Conservation (phyloP, 441 rosid genomes). For the Syzygium malaccense region DNA sequence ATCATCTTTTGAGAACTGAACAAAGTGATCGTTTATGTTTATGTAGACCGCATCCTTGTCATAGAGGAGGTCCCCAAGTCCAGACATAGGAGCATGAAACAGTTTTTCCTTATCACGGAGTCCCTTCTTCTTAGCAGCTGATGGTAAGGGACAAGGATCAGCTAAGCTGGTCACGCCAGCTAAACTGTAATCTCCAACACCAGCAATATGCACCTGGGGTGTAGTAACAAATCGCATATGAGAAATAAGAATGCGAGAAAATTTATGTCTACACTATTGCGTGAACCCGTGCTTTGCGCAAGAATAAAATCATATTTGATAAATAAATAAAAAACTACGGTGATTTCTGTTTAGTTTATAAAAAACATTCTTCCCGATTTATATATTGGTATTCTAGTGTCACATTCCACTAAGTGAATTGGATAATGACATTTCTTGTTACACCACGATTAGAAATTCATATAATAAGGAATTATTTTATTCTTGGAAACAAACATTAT, state of each 20-base stretch:
- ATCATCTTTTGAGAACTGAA: conserved; percentile 74
- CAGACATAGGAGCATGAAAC: conserved; percentile 97
- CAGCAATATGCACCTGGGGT: conserved; percentile 89
- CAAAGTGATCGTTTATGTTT: conserved; percentile 81
- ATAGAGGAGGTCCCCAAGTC: conserved; percentile 86
- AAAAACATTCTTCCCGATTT: neutral
- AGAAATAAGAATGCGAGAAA: neutral
- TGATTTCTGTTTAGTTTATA: neutral
- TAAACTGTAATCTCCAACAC: conserved; percentile 84
- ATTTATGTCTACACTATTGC: neutral
- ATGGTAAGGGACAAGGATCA: conserved; percentile 96
- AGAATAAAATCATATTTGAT: neutral
- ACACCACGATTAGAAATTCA: neutral
- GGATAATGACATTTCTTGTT: neutral
- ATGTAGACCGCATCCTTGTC: conserved; percentile 97
- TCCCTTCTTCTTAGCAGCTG: conserved; percentile 82
- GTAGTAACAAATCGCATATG: neutral
- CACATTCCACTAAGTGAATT: neutral
- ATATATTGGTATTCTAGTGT: neutral
- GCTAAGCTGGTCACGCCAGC: conserved; percentile 66
- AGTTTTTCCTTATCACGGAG: conserved; percentile 84
- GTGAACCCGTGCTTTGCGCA: neutral
- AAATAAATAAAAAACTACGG: neutral
- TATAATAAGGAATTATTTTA: neutral
- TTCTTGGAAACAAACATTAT: neutral